phyloP scores from a whole-genome alignment of 1,139 yeast species.

The Zygosaccharomyces sapae region DNA sequence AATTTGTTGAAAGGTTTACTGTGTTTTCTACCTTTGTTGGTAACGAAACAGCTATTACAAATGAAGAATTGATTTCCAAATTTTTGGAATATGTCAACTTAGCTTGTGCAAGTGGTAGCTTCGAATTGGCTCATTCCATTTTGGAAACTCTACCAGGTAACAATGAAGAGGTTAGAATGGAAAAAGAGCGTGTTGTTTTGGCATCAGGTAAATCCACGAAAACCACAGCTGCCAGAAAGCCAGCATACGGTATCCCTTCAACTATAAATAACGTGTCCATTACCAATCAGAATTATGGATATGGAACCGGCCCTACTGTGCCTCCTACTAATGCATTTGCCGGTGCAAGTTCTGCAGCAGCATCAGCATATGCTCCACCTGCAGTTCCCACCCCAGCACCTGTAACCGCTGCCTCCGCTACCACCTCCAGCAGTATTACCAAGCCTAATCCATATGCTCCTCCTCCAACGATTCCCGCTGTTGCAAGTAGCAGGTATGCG shows the following conservation, averaged over 20 bases:
- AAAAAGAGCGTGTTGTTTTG: conserved; percentile 71
- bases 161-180: conserved; percentile 54
- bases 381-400: conserved; percentile 2
- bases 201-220: conserved; percentile 44
- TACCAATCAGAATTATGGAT: conserved; percentile 2
- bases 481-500: conserved; percentile 10
- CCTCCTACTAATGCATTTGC: conserved; percentile 8
- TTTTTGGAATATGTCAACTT: conserved; percentile 68
- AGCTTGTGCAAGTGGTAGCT: conserved; percentile 78
- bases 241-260: conserved; percentile 9
- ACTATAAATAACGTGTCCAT: conserved; percentile 1
- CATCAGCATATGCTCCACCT: conserved; percentile 8
- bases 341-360: conserved; percentile 7
- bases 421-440: conserved; percentile 20
- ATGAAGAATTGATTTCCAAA: conserved; percentile 38
- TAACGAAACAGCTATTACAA: conserved; percentile 36
- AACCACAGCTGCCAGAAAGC: conserved; percentile 7
- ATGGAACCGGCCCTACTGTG: conserved; percentile 5
- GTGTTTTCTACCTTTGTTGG: conserved; percentile 63
- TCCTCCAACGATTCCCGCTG: conserved; percentile 27
- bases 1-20: conserved; percentile 78
- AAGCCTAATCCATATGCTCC: conserved; percentile 42
- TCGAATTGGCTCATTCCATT: conserved; percentile 72
- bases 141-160: conserved; percentile 67
- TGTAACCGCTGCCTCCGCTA: conserved; percentile 10